Percentiles rank a stretch among this genome's conserved stretches.
phyloP scores from a whole-genome alignment of 2,329 filamentous ascomycete species.

The Colletotrichum orbiculare region DNA sequence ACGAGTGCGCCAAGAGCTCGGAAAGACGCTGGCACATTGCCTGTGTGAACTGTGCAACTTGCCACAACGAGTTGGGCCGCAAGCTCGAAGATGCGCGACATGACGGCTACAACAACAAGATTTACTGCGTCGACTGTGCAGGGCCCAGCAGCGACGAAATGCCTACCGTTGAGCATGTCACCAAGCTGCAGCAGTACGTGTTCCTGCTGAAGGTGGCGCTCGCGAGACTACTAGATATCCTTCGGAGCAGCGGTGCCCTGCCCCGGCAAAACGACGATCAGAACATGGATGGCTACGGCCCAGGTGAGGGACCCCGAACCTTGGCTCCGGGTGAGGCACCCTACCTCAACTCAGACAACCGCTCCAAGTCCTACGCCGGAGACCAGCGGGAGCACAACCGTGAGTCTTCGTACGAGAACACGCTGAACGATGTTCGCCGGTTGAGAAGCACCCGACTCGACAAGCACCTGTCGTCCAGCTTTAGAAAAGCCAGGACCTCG shows the following conservation, averaged over 20 bases:
- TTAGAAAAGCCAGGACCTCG: constrained; percentile 89
- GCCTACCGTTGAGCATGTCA: constrained; percentile 76
- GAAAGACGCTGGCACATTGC: constrained; percentile 85
- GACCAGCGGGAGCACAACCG: constrained; percentile 69
- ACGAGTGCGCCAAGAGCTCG: constrained; percentile 84
- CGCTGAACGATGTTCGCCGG: constrained; percentile 92
- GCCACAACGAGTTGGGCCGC: constrained; percentile 73
- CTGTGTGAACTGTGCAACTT: constrained; percentile 81
- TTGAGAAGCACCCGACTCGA: constrained; percentile 93
- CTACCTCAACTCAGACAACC: constrained; percentile 71
- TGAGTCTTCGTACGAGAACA: constrained; percentile 90
- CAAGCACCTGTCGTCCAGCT: constrained; percentile 92
- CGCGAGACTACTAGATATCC: constrained; percentile 86
- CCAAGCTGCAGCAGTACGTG: constrained; percentile 92
- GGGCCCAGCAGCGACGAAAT: constrained; percentile 63
- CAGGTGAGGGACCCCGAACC: constrained; percentile 63
- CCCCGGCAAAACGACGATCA: constrained; percentile 81
- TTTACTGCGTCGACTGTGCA: constrained; percentile 78
- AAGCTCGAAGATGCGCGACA: constrained; percentile 77
- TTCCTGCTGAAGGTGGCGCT: constrained; percentile 93
- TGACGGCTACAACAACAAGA: constrained; percentile 73
- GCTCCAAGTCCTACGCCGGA: constrained; percentile 80
- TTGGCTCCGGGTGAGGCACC: constrained; percentile 42
- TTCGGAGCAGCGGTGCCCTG: constrained; percentile 84
- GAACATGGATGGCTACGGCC: constrained; percentile 73